Conservation (phyloP, 2,329 filamentous ascomycete species). For the Paraphoma chrysanthemicola region DNA sequence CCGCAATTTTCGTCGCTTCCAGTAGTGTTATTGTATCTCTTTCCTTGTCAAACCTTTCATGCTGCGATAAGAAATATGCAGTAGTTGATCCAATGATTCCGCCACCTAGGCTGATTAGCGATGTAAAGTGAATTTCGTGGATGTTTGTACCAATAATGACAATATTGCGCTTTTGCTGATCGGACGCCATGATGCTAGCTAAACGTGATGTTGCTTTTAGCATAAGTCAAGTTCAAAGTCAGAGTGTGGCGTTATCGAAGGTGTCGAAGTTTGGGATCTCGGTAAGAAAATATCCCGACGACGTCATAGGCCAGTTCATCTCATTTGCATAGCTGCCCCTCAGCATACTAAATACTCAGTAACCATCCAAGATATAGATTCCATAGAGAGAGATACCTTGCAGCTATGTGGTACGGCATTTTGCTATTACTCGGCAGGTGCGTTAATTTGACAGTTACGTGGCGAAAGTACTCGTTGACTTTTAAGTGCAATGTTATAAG, state of each 20-base stretch:
- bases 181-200: slow-evolving; percentile 30
- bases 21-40: slow-evolving; percentile 83
- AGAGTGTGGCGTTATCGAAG: slow-evolving; percentile 15
- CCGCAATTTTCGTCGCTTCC: slow-evolving; percentile 83
- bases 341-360: no score
- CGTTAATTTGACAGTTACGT: no score
- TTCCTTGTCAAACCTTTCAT: slow-evolving; percentile 77
- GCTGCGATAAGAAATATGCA: slow-evolving; percentile 88
- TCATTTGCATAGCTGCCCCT: neutral
- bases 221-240: slow-evolving; percentile 23
- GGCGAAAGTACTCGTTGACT: no score
- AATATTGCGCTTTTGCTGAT: slow-evolving; percentile 39
- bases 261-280: slow-evolving; percentile 13
- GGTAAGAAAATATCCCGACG: slow-evolving; percentile 18
- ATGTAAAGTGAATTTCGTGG: neutral
- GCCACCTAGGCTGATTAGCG: slow-evolving; percentile 65
- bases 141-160: slow-evolving; percentile 43
- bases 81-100: slow-evolving; percentile 92
- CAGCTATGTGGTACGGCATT: no score
- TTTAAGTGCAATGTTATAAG: no score
- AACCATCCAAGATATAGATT: no score
- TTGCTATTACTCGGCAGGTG: no score
- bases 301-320: slow-evolving; percentile 23
- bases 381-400: neutral
- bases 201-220: slow-evolving; percentile 23